Percentiles rank a stretch among this genome's conserved stretches.
phyloP scores from a whole-genome alignment of 129 eudicot genomes.

The Helianthus tuberosus region DNA sequence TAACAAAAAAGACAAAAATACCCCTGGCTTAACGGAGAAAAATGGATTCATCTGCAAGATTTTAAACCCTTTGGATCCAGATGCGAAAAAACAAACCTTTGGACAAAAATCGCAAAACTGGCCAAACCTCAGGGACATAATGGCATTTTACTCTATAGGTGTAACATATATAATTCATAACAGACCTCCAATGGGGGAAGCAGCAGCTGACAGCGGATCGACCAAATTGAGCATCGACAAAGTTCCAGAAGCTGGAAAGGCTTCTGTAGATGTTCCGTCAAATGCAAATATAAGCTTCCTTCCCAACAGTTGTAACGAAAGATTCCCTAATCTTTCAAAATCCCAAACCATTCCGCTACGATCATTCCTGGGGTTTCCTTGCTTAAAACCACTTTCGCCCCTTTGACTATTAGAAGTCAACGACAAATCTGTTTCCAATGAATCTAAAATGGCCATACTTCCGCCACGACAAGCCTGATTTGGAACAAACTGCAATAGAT shows the following conservation, averaged over 20 bases:
- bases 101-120: background rate
- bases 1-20: too few species aligned
- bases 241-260: constrained; percentile 79
- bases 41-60: too few species aligned
- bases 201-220: constrained; percentile 95
- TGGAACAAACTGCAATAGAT: constrained; percentile 87
- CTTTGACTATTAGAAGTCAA: constrained; percentile 63
- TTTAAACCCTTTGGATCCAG: too few species aligned
- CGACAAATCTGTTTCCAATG: constrained; percentile 74
- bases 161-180: background rate
- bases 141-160: too few species aligned
- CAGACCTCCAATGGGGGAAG: constrained; percentile 97
- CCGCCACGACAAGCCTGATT: constrained; percentile 99
- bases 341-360: constrained; percentile 98
- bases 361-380: constrained; percentile 62
- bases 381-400: constrained; percentile 66
- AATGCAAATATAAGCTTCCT: constrained; percentile 95
- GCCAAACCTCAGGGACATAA: background rate
- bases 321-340: constrained; percentile 82
- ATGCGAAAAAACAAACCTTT: too few species aligned
- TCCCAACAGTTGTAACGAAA: constrained; percentile 85
- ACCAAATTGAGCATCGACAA: constrained; percentile 94
- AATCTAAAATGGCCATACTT: constrained; percentile 94
- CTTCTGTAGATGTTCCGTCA: constrained; percentile 95
- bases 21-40: too few species aligned